Percentiles rank a stretch among this genome's conserved stretches.
phyloP scores from a whole-genome alignment of 2,329 filamentous ascomycete genomes.

The Coniella vitis region DNA sequence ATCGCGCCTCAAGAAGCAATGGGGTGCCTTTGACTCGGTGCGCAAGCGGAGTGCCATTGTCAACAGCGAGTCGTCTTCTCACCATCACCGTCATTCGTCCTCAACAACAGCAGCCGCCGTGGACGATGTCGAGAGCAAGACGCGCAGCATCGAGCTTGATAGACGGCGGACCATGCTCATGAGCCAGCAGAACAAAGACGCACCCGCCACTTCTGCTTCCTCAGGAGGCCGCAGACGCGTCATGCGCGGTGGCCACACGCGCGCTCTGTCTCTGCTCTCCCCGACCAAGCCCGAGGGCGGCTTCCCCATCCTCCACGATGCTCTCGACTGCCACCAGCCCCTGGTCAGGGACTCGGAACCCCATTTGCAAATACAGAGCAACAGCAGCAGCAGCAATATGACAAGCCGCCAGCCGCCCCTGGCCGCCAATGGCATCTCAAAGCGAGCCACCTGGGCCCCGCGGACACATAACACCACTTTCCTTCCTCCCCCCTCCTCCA shows the following conservation, averaged over 20 bases:
- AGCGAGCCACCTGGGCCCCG: slow-evolving; percentile 56
- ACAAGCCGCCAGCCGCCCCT: slow-evolving; percentile 25
- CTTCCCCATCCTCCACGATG: slow-evolving; percentile 37
- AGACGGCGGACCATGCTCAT: slow-evolving; percentile 62
- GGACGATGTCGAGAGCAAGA: slow-evolving; percentile 29
- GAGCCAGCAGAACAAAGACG: slow-evolving; percentile 36
- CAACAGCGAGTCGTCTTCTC: slow-evolving; percentile 51
- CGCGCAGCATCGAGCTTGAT: slow-evolving; percentile 58
- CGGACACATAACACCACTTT: slow-evolving; percentile 36
- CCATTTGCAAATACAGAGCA: slow-evolving; percentile 23
- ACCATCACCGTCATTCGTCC: slow-evolving; percentile 22
- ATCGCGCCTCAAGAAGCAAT: slow-evolving; percentile 71
- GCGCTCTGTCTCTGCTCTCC: slow-evolving; percentile 75
- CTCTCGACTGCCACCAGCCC: slow-evolving; percentile 35
- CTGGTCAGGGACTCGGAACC: slow-evolving; percentile 26
- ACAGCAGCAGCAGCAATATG: too few species aligned
- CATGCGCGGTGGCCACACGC: slow-evolving; percentile 59
- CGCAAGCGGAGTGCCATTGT: slow-evolving; percentile 69
- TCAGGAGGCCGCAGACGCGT: slow-evolving; percentile 50
- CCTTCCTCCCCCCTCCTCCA: slow-evolving; percentile 14
- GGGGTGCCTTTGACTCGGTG: slow-evolving; percentile 67
- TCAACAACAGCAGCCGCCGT: neutral
- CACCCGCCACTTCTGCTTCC: slow-evolving; percentile 26
- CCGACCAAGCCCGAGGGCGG: slow-evolving; percentile 43
- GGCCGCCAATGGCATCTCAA: slow-evolving; percentile 31